Base-by-base conservation (phyloP, 192 early-diverging fungal species). In the Coemansia sp. region DNA sequence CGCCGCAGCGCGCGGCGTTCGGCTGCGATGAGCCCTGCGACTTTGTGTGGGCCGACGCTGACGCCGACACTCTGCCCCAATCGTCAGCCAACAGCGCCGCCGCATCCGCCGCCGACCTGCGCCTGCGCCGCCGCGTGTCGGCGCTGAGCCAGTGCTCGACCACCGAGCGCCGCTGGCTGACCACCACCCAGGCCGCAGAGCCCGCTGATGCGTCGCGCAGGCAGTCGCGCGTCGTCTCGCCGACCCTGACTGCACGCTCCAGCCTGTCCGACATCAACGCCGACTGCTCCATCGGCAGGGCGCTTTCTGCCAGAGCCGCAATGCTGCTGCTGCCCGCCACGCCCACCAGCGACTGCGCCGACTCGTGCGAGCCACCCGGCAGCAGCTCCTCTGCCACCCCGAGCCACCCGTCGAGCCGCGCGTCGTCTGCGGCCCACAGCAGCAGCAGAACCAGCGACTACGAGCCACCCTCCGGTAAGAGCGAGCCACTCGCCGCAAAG, bases 111-210 rank as follows among this genome's bases (percentile, higher is more conserved):
- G n/a, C n/a, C n/a, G n/a, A n/a, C n/a, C n/a, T n/a, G n/a, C n/a
- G n/a, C n/a, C n/a, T n/a, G n/a, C n/a, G n/a, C n/a, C 59, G 73
- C 5, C 68, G 78, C 15, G 64, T 73, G 14, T 81, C 78, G 37
- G 68, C 78, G 25, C 66, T 81, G 36, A 81, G 78, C 62, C 78
- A 81, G 69, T 81, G 78, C 63, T 75, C 78, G 25, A 81, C 78
- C 4, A 81, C 78, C 10, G 78, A 81, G 69, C 68, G 78, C 29
- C 78, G 68, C 59, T 81, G 78, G 78, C 69, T 71, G 45, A 60
- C 53, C 62, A 62, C 74, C 6, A 54, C 74, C n/a, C 68, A 76
- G 42, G 62, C 39, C 12, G 41, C 72, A 20, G 39, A 43, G 32
- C 51, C 27, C 10, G 62, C 47, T 0, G 32, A 46, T 35, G 51